Base-by-base conservation (phyloP, 192 early-diverging fungal genomes). In the Linnemannia exigua region DNA sequence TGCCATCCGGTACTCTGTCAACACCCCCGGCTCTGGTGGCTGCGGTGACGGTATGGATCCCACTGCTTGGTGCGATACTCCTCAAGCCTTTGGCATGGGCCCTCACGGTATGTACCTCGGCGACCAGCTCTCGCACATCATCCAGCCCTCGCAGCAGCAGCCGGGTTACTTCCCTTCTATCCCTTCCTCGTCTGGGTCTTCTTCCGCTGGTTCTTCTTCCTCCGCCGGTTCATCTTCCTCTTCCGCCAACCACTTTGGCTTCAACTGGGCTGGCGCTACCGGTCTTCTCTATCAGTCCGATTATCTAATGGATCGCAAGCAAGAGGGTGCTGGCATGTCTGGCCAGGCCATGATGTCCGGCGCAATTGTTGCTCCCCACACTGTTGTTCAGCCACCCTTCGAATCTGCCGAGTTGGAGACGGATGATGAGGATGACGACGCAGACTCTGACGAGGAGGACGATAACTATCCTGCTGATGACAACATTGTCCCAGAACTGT, bases 231-330 rank as follows among this genome's bases (percentile, higher is more conserved):
- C 78, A 25, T 79, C 77, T n/a, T 73, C 71, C 35, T 77, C 75
- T 70, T 72, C 71, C 16, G 28, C 44, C 17, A 19, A 31, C 7
- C 33, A 33, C 38, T 70, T 61, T 69, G 82, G 82, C 0, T 74
- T 84, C 48, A 70, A 61, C 50, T 84, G 82, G 82, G 67, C 63
- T 69, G n/a, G 58, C 33, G 51, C 70, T 37, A 33, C 72, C 22
- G 68, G 74, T 14, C 47, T 67, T n/a, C 78, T 74, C 51, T 25
- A 58, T 2, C 82, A 84, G 20, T 72, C 67, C 41, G 82, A 84
- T 44, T 79, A 68, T 48, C 50, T 84, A 51, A 54, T 84, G 37
- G 82, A 84, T 72, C 82, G 76, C 76, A 84, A 84, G 67, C 82
- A 71, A 31, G 76, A 84, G 38, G 76, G 71, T 37, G 63, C 75